Percentiles rank a stretch among this genome's conserved stretches.
phyloP scores from a whole-genome alignment of 768 basidiomycete genomes.

The Amanita pallidorosea region DNA sequence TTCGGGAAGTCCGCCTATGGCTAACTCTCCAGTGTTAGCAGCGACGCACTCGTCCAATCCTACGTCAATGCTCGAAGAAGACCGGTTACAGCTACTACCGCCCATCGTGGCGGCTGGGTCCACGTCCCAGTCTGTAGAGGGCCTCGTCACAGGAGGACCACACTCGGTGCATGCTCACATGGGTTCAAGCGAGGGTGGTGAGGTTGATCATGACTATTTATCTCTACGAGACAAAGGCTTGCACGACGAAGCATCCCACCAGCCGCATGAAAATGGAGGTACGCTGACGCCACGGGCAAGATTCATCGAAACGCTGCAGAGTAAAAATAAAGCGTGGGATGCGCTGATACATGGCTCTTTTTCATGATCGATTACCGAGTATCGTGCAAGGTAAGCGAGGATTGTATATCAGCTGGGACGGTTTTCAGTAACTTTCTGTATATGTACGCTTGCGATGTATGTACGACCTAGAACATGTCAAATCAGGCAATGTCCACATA shows the following conservation, averaged over 20 bases:
- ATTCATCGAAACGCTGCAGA: constrained; percentile 47
- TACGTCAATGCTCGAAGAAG: constrained; percentile 2
- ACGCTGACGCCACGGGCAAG: constrained; percentile 27
- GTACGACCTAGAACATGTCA: neutral
- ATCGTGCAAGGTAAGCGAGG: neutral
- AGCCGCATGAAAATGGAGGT: neutral
- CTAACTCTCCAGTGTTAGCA: neutral
- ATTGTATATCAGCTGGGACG: neutral
- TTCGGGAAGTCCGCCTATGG: neutral
- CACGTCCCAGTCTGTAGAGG: neutral
- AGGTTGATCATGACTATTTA: neutral
- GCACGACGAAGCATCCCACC: neutral
- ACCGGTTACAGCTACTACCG: constrained; percentile 1
- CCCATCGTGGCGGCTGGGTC: constrained; percentile 2
- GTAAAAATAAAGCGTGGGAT: constrained; percentile 51
- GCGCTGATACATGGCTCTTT: constrained; percentile 59
- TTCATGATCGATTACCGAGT: constrained; percentile 23
- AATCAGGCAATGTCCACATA: neutral
- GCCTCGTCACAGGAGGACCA: too few relatives aligned
- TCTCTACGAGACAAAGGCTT: neutral
- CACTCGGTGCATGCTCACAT: neutral
- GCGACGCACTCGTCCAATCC: constrained; percentile 1
- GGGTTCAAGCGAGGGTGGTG: neutral
- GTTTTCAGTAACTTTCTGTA: neutral
- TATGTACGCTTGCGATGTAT: neutral